Base-by-base conservation (phyloP, 78 protist genomes). In the Dictyostelium capitatum region DNA sequence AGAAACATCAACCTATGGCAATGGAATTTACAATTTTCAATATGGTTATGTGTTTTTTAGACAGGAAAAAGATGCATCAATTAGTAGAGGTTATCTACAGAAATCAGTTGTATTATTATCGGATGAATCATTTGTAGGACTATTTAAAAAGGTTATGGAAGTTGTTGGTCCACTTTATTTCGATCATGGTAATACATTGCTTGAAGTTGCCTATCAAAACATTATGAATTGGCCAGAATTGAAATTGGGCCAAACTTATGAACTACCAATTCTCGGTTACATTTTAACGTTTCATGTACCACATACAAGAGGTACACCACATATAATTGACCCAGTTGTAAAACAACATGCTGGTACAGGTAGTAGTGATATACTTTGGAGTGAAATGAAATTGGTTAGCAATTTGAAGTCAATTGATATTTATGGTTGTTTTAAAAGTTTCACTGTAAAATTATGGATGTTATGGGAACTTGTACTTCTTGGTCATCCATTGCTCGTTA, bases 381-480 rank as follows among this genome's bases (percentile, higher is more conserved):
- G 54, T 32, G 83, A 78, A 46, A 78, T 78, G 83, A 80, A 75
- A 48, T 74, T 80, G 8, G 89, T 90, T 11, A 59, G 80, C 53
- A 90, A 90, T 65, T 54, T 90, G 12, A 73, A 81, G 30, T 81
- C 95, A 25, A 90, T 94, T 51, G 89, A 79, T 37, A 64, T 94
- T n/a, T 80, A 87, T 59, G 20, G 30, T 23, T 56, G 79, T 43
- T 94, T 94, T 81, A 74, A 57, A 28, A 37, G 67, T 57, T 57
- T 90, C 50, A 53, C 89, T 7, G 9, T 57, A 9, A 77, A 92
- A 41, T 67, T 96, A 32, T 93, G 96, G 97, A 78, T 54, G 72
- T 89, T 91, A 7, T 96, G 98, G 98, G 97, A 96, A 75, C 64
- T 95, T 43, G 95, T 95, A 3, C 43, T 96, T 6, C 43, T 80